Evolutionary conservation across 306 rosid genomes (phyloP), one percentile per base, ranked within the genome.

Genomic region (Acmispon strigosus): DNA sequence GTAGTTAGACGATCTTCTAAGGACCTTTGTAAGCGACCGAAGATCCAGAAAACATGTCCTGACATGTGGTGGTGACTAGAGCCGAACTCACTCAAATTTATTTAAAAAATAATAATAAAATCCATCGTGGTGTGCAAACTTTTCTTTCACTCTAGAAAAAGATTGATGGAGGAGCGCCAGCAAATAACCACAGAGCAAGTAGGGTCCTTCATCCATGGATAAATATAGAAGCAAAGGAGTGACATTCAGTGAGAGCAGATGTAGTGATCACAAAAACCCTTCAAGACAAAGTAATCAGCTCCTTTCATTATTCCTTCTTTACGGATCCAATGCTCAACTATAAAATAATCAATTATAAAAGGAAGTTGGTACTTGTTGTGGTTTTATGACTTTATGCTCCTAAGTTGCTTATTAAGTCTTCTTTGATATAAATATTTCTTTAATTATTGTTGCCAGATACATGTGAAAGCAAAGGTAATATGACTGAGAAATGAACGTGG

Each of bases 251-350:
- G 47, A 73, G 82, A 77, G 74, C 69, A 81, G 70, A 41, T 47
- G 79, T 47, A 55, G 66, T 72, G 45, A 76, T 81, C 84, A 64
- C 72, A 13, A 45, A 44, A 66, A 72, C 50, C 78, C 85, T 81
- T 81, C 82, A 39, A 44, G 29, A 62, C 76, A 87, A 84, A 84
- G 89, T 75, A 50, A 53, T 18, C 58, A n/a, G n/a, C n/a, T 50
- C n/a, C 12, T 62, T 66, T 62, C 41, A 34, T n/a, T 62, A 9
- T 41, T 72, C 37, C 10, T 81, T 32, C 14, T 10, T 36, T 12
- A 52, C 47, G 85, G 77, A 78, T 77, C 85, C 83, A 72, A 72
- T 67, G 80, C 17, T 49, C 82, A 73, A 62, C 74, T 62, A 62
- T 15, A 78, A 50, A 51, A 17, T 41, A 70, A 62, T 82, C 16